phyloP scores from a whole-genome alignment of 345 rosid genomes.

The Eutrema yunnanense region DNA sequence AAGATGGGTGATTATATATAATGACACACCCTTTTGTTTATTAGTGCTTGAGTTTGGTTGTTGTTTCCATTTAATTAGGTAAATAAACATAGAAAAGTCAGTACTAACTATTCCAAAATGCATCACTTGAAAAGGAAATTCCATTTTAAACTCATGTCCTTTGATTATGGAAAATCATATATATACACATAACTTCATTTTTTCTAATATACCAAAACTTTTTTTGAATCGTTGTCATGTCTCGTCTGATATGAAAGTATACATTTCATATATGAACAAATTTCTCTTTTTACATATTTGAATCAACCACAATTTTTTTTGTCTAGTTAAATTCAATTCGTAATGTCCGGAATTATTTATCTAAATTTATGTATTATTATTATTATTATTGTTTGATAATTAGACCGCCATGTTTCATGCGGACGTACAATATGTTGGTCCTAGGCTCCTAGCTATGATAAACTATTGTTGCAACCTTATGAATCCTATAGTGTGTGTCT shows the following conservation, averaged over 20 bases:
- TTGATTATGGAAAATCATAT: background rate
- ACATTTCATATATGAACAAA: background rate
- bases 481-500: background rate
- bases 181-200: background rate
- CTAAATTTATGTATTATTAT: background rate
- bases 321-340: background rate
- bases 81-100: constrained; percentile 24
- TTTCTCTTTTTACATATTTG: background rate
- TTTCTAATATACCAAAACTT: background rate
- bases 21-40: constrained; percentile 10
- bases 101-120: constrained; percentile 27
- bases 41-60: constrained; percentile 28
- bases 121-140: constrained; percentile 27
- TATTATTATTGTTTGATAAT: background rate
- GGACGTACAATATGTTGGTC: constrained; percentile 18
- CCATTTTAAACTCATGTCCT: constrained; percentile 1
- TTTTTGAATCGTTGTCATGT: constrained; percentile 6
- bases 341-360: background rate
- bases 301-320: background rate
- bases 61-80: constrained; percentile 21
- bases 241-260: background rate
- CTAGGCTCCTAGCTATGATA: constrained; percentile 1
- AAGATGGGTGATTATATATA: constrained; percentile 16
- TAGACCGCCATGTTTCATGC: constrained; percentile 23
- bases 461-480: background rate